Evolutionary conservation across 192 early-diverging fungal species (phyloP).

Genomic region (Coemansia sp.): DNA sequence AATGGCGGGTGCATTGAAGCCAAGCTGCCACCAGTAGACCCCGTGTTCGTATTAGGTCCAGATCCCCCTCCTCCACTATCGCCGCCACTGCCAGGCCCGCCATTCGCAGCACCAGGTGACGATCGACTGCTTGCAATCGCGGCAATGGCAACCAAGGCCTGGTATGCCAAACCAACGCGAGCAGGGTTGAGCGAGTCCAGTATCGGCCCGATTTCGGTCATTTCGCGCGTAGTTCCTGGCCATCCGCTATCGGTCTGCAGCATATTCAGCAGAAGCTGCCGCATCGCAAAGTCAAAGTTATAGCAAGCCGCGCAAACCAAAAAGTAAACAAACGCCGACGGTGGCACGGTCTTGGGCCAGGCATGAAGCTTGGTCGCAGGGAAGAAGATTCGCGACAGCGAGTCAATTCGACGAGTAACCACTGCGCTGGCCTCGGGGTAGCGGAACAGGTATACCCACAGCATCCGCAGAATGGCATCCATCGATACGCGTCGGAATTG

Average conservation of each 20-base stretch:
- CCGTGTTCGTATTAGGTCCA: background rate
- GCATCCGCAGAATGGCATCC: conserved; percentile 74
- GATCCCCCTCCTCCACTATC: background rate
- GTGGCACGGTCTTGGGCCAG: conserved; percentile 58
- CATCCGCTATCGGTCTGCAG: conserved; percentile 54
- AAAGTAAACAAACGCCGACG: conserved; percentile 52
- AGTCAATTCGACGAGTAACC: conserved; percentile 52
- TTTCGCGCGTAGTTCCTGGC: conserved; percentile 49
- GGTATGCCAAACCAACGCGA: conserved; percentile 47
- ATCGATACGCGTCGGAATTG: conserved; percentile 72
- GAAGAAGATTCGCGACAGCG: conserved; percentile 55
- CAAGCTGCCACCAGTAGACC: background rate
- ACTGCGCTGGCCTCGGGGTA: conserved; percentile 69
- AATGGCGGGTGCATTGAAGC: conserved; percentile 32
- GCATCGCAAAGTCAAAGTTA: conserved; percentile 54
- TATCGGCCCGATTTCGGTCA: conserved; percentile 40
- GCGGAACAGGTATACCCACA: conserved; percentile 96
- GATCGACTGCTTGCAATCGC: conserved; percentile 35
- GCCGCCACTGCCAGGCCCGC: background rate
- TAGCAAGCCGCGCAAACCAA: conserved; percentile 56
- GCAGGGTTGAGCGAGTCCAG: conserved; percentile 54
- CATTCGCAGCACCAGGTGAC: background rate
- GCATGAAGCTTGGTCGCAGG: conserved; percentile 57
- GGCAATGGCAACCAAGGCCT: conserved; percentile 50
- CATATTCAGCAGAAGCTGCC: conserved; percentile 48